A percentile compares a stretch with the other conserved stretches of the same genome.
Evolutionary conservation across 768 basidiomycete species (phyloP).

Genomic region (Antrodiella citrinella): DNA sequence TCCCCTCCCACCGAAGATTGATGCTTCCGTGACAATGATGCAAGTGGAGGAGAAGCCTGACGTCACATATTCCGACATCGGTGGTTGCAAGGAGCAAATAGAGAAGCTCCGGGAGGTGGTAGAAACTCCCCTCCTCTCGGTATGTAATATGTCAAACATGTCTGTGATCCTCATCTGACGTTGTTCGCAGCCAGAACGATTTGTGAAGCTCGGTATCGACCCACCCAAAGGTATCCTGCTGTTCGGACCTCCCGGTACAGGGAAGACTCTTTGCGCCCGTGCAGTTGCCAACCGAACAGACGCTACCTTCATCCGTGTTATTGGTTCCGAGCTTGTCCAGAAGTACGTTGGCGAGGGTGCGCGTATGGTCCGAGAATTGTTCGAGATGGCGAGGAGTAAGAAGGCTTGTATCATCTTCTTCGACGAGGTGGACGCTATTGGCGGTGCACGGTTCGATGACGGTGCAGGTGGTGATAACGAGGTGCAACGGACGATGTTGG

Average conservation of each 20-base stretch:
- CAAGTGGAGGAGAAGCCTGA: slow-evolving; percentile 98
- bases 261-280: slow-evolving; percentile 96
- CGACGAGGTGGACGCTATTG: slow-evolving; percentile 97
- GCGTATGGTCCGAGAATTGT: slow-evolving; percentile 95
- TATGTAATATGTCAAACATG: slow-evolving; percentile 29
- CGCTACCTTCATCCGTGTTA: slow-evolving; percentile 98
- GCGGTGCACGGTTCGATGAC: slow-evolving; percentile 96
- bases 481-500: slow-evolving; percentile 98
- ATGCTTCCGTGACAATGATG: slow-evolving; percentile 99
- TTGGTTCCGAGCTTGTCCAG: slow-evolving; percentile 98
- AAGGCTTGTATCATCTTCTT: slow-evolving; percentile 99
- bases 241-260: slow-evolving; percentile 95
- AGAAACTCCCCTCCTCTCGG: slow-evolving; percentile 89
- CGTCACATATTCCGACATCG: slow-evolving; percentile 95
- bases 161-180: background rate
- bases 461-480: slow-evolving; percentile 99
- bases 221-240: slow-evolving; percentile 97
- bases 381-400: slow-evolving; percentile 98
- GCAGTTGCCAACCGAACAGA: slow-evolving; percentile 98
- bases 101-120: slow-evolving; percentile 98
- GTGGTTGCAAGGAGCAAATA: slow-evolving; percentile 99
- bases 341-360: slow-evolving; percentile 99
- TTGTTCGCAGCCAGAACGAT: slow-evolving; percentile 84
- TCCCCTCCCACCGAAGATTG: slow-evolving; percentile 96
- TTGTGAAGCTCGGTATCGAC: slow-evolving; percentile 96